These are phyloP conservation scores for Aspergillus bertholletiae DNA, from an alignment of 495 filamentous ascomycete species.

Conservation along the genomic window DNA sequence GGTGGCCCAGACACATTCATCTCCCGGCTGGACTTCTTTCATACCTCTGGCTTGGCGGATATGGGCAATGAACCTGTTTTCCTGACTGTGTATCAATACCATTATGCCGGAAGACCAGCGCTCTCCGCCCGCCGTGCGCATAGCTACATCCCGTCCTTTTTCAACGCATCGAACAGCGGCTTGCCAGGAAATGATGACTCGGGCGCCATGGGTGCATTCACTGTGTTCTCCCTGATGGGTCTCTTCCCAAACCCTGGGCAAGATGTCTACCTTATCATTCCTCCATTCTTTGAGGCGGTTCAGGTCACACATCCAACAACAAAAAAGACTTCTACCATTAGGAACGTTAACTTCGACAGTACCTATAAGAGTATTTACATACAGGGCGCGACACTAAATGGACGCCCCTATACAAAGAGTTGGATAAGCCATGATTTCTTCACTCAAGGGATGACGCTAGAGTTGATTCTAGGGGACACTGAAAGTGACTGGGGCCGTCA, in stretches of 20 bases:
- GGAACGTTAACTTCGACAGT: slow-evolving; percentile 57
- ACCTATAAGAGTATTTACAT: slow-evolving; percentile 59
- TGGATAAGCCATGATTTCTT: slow-evolving; percentile 81
- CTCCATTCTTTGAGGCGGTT: slow-evolving; percentile 55
- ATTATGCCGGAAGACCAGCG: slow-evolving; percentile 65
- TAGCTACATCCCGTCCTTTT: slow-evolving; percentile 43
- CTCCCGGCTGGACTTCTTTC: slow-evolving; percentile 60
- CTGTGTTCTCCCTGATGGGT: slow-evolving; percentile 59
- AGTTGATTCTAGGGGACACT: slow-evolving; percentile 57
- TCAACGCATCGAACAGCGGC: slow-evolving; percentile 39
- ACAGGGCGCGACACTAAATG: slow-evolving; percentile 65
- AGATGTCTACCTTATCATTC: slow-evolving; percentile 53
- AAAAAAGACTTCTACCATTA: slow-evolving; percentile 56
- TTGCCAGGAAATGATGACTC: slow-evolving; percentile 60
- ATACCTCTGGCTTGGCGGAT: slow-evolving; percentile 52
- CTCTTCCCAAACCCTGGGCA: slow-evolving; percentile 57
- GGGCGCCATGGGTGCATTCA: slow-evolving; percentile 58
- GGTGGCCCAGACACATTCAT: slow-evolving; percentile 58
- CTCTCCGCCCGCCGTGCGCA: slow-evolving; percentile 44
- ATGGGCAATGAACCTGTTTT: slow-evolving; percentile 72
- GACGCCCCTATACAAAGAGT: slow-evolving; percentile 58
- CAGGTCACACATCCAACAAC: slow-evolving; percentile 53
- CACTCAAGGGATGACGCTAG: slow-evolving; percentile 63
- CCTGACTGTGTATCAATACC: slow-evolving; percentile 67
- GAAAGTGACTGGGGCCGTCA: slow-evolving; percentile 69